Percentiles rank a stretch among this genome's conserved stretches.
Conservation (phyloP, 2,329 filamentous ascomycete genomes). For the Trichoderma sp. region DNA sequence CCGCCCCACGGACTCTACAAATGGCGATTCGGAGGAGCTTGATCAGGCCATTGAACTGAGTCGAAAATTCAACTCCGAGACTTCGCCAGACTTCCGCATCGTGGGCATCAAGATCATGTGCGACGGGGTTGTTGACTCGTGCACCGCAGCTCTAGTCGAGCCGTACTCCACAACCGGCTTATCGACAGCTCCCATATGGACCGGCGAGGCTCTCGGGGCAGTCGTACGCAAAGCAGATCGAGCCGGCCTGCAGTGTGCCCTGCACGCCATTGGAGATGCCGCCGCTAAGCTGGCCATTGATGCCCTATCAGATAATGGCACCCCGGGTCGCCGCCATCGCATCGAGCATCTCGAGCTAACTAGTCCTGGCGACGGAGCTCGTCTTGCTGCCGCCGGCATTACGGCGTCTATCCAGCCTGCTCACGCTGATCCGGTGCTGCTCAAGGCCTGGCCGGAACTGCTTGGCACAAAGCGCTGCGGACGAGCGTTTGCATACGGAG, state of each 20-base stretch:
- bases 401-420: constrained; percentile 21
- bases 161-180: constrained; percentile 18
- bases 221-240: constrained; percentile 12
- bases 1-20: constrained; percentile 7
- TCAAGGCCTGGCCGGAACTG: constrained; percentile 21
- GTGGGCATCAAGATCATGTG: constrained; percentile 25
- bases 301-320: constrained; percentile 19
- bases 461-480: constrained; percentile 9
- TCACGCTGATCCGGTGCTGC: constrained; percentile 18
- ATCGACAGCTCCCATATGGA: constrained; percentile 21
- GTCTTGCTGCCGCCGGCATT: constrained; percentile 13
- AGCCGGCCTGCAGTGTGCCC: constrained; percentile 17
- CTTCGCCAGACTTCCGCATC: constrained; percentile 18
- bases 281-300: constrained; percentile 22
- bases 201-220: constrained; percentile 7
- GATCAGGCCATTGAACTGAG: constrained; percentile 9
- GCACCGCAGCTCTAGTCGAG: constrained; percentile 20
- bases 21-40: constrained; percentile 10
- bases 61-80: background rate
- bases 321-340: constrained; percentile 18
- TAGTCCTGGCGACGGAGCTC: constrained; percentile 13
- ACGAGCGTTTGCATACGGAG: constrained; percentile 17
- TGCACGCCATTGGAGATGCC: constrained; percentile 22
- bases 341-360: constrained; percentile 22
- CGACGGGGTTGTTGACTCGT: constrained; percentile 21